These are phyloP conservation scores for Deinandra increscens DNA, from an alignment of 129 eudicot genomes.

Conservation along the genomic window DNA sequence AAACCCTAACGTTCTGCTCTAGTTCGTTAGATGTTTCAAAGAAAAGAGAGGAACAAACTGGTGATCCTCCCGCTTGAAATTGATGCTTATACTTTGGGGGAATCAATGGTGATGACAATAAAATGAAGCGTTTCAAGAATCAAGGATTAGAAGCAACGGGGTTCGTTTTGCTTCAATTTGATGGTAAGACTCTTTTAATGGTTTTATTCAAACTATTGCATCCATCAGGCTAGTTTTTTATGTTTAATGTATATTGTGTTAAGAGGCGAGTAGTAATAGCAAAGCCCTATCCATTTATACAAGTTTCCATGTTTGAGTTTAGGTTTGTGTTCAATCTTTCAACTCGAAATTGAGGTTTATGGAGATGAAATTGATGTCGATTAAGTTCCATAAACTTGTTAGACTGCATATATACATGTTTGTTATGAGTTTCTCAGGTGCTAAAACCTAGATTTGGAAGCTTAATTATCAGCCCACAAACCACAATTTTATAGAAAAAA, in stretches of 20 bases:
- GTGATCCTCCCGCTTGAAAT: background rate
- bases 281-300: background rate
- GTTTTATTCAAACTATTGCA: background rate
- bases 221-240: background rate
- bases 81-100: background rate
- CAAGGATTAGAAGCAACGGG: background rate
- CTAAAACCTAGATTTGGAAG: background rate
- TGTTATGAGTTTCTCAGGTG: background rate
- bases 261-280: too few species aligned
- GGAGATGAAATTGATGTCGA: background rate
- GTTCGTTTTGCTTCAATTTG: background rate
- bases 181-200: background rate
- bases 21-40: background rate
- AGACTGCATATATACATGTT: background rate
- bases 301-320: background rate
- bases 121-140: background rate
- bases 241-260: background rate
- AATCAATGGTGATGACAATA: background rate
- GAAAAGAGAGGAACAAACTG: background rate
- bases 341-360: background rate
- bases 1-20: background rate
- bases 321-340: background rate
- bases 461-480: too few species aligned
- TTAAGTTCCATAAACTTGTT: background rate
- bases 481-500: too few species aligned